Evolutionary conservation across 129 eudicot genomes (phyloP), one percentile per base, ranked within the genome.

Genomic region (Silybum marianum): DNA sequence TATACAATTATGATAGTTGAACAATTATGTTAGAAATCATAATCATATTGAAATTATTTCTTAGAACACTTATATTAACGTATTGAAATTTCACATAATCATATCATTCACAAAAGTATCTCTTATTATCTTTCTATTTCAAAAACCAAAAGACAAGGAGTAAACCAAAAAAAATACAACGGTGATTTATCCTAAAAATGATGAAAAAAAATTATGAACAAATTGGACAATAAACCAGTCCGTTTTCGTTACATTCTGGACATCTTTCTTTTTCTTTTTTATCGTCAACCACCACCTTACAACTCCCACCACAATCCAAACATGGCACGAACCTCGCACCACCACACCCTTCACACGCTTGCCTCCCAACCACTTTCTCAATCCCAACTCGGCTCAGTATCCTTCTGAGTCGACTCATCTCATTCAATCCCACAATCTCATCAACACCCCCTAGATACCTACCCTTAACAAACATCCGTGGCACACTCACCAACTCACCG

Each of bases 301-400:
- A 91, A 80, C 98, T 93, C 51, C 98, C 98, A 0, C 98, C 96
- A 10, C 98, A 93, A 58, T 86, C 98, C 83, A 90, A 84, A 81
- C 98, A 93, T 7, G 98, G 98, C 69, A 93, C 96, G 24, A 93
- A 93, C 81, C 98, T 87, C 1, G 90, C 92, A 7, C 98, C 98
- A 1, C 98, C 98, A 4, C 98, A 93, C 74, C 98, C 98, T 25
- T 84, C 93, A 62, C 98, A 93, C 22, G 90, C 96, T 42, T 82
- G 80, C 69, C 96, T 76, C 74, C 96, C 98, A 14, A 86, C 87
- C 81, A 90, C 89, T 63, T 91, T 89, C 79, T 93, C 96, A 5
- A 91, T 88, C 79, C 93, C 85, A 0, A 89, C 90, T 85, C 96
- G 87, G 79, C 84, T 91, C 90, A 91, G 30, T 75, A 93, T 86